Evolutionary conservation across 352 stramenopile genomes (phyloP).

Genomic region (Globisporangium alternatum): DNA sequence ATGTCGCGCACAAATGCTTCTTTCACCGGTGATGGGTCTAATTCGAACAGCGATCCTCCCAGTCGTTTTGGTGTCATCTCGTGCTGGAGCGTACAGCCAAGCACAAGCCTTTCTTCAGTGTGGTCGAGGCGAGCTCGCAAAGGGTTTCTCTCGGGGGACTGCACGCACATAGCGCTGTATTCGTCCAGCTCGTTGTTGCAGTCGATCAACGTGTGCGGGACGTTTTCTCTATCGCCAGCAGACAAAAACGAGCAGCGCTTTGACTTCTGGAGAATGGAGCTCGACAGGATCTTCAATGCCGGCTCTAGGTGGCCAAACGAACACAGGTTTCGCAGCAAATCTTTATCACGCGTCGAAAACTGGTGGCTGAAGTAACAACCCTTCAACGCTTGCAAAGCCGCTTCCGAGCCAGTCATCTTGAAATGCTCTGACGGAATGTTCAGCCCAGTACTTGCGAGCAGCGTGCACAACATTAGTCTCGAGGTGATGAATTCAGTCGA

Average conservation of each 20-base stretch:
- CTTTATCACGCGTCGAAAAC: conserved; percentile 27
- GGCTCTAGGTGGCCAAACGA: conserved; percentile 37
- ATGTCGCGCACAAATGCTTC: conserved; percentile 19
- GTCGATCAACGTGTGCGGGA: not conserved
- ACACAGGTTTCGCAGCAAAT: conserved; percentile 23
- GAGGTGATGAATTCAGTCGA: conserved; percentile 32
- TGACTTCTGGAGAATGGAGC: conserved; percentile 25
- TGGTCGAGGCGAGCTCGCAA: conserved; percentile 23
- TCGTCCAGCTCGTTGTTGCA: conserved; percentile 23
- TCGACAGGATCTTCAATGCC: conserved; percentile 34
- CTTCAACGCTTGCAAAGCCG: conserved; percentile 37
- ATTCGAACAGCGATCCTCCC: conserved; percentile 1
- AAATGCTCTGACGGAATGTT: conserved; percentile 29
- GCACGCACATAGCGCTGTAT: conserved; percentile 13
- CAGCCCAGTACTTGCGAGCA: conserved; percentile 29
- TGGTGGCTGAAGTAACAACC: conserved; percentile 33
- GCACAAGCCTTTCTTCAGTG: conserved; percentile 20
- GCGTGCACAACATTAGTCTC: conserved; percentile 36
- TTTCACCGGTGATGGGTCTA: conserved; percentile 11
- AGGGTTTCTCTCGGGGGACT: conserved; percentile 18
- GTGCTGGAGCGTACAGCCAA: conserved; percentile 2
- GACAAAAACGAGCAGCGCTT: conserved; percentile 38
- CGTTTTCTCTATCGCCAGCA: not conserved
- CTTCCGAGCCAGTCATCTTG: conserved; percentile 47
- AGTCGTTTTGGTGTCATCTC: not conserved